Conservation (phyloP, 1,139 yeast species). For the Yamadazyma triangularis region DNA sequence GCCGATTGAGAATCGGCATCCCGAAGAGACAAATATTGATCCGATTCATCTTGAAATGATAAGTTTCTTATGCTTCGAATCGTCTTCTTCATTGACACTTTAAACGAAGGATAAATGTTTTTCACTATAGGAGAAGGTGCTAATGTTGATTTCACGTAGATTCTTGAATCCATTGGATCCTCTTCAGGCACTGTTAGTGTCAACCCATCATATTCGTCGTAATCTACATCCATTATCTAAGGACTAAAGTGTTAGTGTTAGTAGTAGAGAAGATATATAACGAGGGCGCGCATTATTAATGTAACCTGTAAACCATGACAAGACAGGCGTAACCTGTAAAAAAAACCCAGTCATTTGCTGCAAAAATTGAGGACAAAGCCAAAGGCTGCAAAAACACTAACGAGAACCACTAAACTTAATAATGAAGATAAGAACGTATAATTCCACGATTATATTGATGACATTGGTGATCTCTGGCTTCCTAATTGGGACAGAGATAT, state of each 20-base stretch:
- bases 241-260: no score
- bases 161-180: not conserved
- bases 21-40: conserved; percentile 30
- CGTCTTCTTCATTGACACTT: conserved; percentile 29
- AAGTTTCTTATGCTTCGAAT: conserved; percentile 29
- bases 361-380: no score
- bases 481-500: conserved; percentile 28
- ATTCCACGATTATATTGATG: conserved; percentile 13
- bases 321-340: no score
- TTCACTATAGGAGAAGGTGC: conserved; percentile 34
- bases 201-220: conserved; percentile 4
- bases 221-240: conserved; percentile 9
- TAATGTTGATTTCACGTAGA: conserved; percentile 30
- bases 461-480: conserved; percentile 25
- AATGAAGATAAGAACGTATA: conserved; percentile 14
- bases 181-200: not conserved
- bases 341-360: no score
- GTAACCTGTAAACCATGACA: no score
- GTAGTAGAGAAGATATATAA: no score
- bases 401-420: not conserved
- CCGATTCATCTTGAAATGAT: conserved; percentile 36
- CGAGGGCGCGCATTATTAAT: no score
- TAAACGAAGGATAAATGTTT: conserved; percentile 28
- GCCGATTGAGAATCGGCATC: conserved; percentile 41
- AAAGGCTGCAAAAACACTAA: not conserved